These are phyloP conservation scores for Suillus subluteus DNA, from an alignment of 768 basidiomycete species.

Conservation along the genomic window DNA sequence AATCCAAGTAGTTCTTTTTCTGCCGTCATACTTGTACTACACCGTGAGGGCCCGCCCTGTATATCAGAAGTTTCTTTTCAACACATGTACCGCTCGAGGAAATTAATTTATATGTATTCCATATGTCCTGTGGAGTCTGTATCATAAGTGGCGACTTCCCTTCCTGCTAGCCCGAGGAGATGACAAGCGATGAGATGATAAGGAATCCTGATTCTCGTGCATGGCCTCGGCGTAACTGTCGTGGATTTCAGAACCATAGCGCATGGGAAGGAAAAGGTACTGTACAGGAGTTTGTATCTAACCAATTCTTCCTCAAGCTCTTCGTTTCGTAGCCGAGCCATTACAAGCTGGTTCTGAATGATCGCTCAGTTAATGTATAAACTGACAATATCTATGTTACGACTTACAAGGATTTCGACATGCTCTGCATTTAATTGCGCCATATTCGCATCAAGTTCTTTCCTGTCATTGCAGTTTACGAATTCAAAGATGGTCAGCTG, in stretches of 20 bases:
- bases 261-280: neutral
- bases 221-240: constrained; percentile 72
- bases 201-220: constrained; percentile 74
- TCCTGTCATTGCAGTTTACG: constrained; percentile 47
- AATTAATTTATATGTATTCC: neutral
- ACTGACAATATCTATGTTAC: neutral
- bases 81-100: neutral
- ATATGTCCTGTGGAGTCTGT: neutral
- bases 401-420: constrained; percentile 67
- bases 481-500: constrained; percentile 14
- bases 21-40: neutral
- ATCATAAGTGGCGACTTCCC: constrained; percentile 25
- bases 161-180: constrained; percentile 15
- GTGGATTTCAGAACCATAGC: constrained; percentile 3
- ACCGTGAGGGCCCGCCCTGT: neutral
- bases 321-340: constrained; percentile 84
- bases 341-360: constrained; percentile 85
- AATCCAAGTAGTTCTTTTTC: constrained; percentile 18
- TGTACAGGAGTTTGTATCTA: constrained; percentile 86
- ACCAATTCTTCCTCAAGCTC: constrained; percentile 95
- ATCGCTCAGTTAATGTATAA: constrained; percentile 20
- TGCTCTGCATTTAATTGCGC: constrained; percentile 85
- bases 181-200: constrained; percentile 67
- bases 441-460: constrained; percentile 76
- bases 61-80: neutral